Percentiles rank a stretch among this genome's conserved stretches.
Evolutionary conservation across 2,329 filamentous ascomycete genomes (phyloP).

Genomic region (Trichoderma sp.): DNA sequence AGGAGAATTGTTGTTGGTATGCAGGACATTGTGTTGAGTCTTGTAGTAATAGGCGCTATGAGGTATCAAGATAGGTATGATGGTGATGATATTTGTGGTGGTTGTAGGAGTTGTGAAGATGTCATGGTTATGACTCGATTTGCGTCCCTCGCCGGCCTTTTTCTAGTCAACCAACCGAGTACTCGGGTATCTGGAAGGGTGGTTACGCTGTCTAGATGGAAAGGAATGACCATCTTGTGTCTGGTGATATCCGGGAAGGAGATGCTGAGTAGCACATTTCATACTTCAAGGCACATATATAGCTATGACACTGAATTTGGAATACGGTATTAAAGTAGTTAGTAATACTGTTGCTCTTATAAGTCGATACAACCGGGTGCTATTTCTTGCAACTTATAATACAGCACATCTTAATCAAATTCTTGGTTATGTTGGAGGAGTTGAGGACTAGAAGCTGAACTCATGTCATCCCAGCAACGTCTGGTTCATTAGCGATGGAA

Average conservation of each 20-base stretch:
- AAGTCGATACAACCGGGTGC: no score
- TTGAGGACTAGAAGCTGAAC: background rate
- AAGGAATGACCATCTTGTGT: background rate
- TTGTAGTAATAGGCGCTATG: background rate
- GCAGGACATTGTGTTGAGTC: background rate
- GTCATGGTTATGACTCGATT: background rate
- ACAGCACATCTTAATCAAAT: no score
- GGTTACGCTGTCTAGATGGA: background rate
- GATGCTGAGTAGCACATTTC: background rate
- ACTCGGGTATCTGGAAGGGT: background rate
- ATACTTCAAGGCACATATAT: background rate
- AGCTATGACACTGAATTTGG: background rate
- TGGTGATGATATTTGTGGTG: background rate
- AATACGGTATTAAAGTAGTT: background rate
- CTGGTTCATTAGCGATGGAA: background rate
- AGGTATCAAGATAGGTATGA: background rate
- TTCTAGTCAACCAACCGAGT: background rate
- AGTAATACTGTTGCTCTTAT: no score
- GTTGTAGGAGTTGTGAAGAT: background rate
- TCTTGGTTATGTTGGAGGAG: background rate
- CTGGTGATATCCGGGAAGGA: slow-evolving; percentile 3
- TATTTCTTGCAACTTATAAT: no score
- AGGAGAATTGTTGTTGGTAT: background rate
- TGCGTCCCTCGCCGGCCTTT: background rate
- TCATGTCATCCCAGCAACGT: background rate